Evolutionary conservation across 2,329 filamentous ascomycete species (phyloP), one percentile per base, ranked within the genome.

Genomic region (Calonectria crousiana): DNA sequence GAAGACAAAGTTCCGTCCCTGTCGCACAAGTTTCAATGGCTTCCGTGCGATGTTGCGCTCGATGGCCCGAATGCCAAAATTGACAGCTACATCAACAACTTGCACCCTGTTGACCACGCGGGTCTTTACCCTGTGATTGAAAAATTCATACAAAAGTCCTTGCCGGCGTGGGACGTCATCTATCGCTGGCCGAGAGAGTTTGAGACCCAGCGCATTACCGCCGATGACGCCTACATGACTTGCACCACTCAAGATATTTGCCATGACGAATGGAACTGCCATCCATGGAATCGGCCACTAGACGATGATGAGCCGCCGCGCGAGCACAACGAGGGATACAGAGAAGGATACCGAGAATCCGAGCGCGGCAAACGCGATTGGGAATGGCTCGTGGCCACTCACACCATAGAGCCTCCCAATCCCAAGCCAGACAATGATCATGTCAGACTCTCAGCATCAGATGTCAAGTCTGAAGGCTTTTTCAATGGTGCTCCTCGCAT

Each of bases 71-170:
- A 36, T 53, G 32, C 32, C 36, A 56, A 30, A 56, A 87, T 90
- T 32, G 83, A 83, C 3, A 89, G 87, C 76, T 90, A 90, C 77
- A 85, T 90, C 80, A 90, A 90, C 79, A 90, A 90, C 75, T 78
- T 90, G 0, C 88, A 90, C 73, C 89, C 89, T 0, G 28, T 71
- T 0, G 66, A 83, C 2, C 83, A 89, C 62, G 74, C 76, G 6
- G 73, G 69, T 4, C 77, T 89, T 0, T 89, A 89, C 71, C 72
- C 69, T 2, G 76, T 86, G 2, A 79, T 89, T 10, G 87, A 88
- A 67, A 73, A 82, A 26, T 81, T 89, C 30, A 83, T 89, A n/a
- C 77, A 82, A 20, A 81, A 81, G 23, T 76, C 85, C 0, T 79
- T 91, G 0, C 87, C 88, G 0, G 83, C 88, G 0, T 90, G 88